Evolutionary conservation across 2,329 filamentous ascomycete species (phyloP).

Genomic region (Epichloe festucae): DNA sequence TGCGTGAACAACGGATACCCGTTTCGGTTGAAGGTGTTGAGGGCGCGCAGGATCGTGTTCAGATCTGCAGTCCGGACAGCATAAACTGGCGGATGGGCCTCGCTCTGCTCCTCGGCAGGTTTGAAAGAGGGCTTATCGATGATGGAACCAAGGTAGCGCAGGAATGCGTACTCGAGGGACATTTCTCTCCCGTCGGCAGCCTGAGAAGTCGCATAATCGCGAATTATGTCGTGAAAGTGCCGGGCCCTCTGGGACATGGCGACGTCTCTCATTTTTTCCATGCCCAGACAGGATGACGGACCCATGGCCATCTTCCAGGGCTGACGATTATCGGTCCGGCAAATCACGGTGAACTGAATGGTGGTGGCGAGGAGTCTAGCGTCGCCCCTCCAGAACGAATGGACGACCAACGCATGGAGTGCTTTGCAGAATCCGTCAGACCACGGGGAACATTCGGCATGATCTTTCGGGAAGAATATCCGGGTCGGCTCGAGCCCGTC

Average conservation of each 20-base stretch:
- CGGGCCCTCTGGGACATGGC: not conserved
- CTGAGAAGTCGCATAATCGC: not conserved
- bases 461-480: not conserved
- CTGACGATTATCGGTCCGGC: not conserved
- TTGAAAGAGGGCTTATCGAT: not conserved
- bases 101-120: not conserved
- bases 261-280: not conserved
- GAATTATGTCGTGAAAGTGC: not conserved
- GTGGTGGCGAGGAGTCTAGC: not conserved
- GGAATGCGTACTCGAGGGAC: not conserved
- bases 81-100: not conserved
- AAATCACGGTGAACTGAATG: constrained; percentile 2
- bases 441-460: not conserved
- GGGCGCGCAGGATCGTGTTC: not conserved
- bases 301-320: not conserved
- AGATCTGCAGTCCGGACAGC: not conserved
- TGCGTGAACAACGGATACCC: not conserved
- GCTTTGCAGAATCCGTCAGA: constrained; percentile 1
- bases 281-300: not conserved
- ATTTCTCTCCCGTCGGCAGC: not conserved
- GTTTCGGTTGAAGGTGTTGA: not conserved
- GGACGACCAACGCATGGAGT: not conserved
- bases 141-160: not conserved
- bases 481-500: not conserved
- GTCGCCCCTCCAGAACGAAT: not conserved